Evolutionary conservation across 192 early-diverging fungal genomes (phyloP).

Genomic region (Entomortierella parvispora): DNA sequence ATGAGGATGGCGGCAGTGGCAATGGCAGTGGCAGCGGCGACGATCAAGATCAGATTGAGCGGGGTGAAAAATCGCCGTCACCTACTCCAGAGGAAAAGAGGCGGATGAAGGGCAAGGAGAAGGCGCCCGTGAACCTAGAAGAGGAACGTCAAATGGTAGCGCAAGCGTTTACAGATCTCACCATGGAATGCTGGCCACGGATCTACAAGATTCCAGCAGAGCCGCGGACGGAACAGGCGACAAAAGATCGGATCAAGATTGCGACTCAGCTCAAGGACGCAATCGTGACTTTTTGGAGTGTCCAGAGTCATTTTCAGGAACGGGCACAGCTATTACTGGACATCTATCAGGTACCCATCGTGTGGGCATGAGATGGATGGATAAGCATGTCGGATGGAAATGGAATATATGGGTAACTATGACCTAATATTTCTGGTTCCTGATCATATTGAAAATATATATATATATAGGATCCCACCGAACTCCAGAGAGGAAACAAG

Average conservation of each 20-base stretch:
- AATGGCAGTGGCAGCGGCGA: not conserved
- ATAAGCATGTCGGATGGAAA: not conserved
- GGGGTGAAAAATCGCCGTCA: not conserved
- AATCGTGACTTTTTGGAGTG: conserved; percentile 27
- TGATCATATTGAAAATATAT: not conserved
- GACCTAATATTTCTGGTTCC: not conserved
- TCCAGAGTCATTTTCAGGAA: conserved; percentile 31
- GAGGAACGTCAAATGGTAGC: conserved; percentile 12
- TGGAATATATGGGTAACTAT: not conserved
- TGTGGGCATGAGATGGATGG: not conserved
- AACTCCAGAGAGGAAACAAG: conserved; percentile 15
- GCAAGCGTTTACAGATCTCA: conserved; percentile 17
- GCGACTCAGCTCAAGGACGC: conserved; percentile 23
- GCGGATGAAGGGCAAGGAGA: conserved; percentile 16
- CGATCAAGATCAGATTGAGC: not conserved
- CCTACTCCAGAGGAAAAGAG: conserved; percentile 5
- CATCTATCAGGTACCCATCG: conserved; percentile 21
- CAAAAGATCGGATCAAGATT: conserved; percentile 17
- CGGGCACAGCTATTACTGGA: conserved; percentile 28
- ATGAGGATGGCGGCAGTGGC: not conserved
- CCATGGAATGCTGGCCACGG: conserved; percentile 24
- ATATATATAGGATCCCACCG: conserved; percentile 19
- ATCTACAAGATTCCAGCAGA: conserved; percentile 22
- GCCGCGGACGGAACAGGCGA: conserved; percentile 5
- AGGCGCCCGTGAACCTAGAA: conserved; percentile 16